These are phyloP conservation scores for Calonectria henricotiae DNA, from an alignment of 2,329 filamentous ascomycete genomes.

Conservation along the genomic window DNA sequence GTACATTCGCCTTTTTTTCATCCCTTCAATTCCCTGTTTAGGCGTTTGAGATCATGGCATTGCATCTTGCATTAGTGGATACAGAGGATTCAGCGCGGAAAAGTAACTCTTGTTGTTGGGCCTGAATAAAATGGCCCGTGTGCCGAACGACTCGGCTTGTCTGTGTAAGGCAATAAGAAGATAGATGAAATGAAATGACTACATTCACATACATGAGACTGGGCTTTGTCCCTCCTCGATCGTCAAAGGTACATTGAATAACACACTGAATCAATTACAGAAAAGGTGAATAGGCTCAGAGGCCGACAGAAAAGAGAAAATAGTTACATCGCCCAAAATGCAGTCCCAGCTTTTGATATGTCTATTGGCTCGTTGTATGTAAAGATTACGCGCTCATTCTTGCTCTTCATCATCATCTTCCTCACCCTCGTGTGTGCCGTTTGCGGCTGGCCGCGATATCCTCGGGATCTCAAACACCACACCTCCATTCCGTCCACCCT, in stretches of 20 bases:
- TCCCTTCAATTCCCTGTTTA: background rate
- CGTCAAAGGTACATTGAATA: constrained; percentile 2
- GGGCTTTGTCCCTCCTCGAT: background rate
- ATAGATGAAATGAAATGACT: constrained; percentile 26
- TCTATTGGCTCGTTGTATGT: constrained; percentile 51
- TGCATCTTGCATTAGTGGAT: constrained; percentile 23
- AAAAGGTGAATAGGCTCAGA: background rate
- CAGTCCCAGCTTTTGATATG: constrained; percentile 34
- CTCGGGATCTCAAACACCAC: constrained; percentile 87
- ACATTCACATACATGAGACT: background rate
- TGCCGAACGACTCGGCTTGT: constrained; percentile 5
- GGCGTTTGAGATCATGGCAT: constrained; percentile 20
- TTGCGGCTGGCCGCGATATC: constrained; percentile 55
- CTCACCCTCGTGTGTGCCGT: constrained; percentile 55
- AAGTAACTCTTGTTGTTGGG: constrained; percentile 1
- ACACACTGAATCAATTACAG: constrained; percentile 9
- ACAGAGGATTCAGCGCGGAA: constrained; percentile 7
- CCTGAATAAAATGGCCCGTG: background rate
- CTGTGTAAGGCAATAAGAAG: constrained; percentile 21
- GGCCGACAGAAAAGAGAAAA: background rate
- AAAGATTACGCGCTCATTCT: constrained; percentile 48
- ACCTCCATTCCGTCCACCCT: constrained; percentile 82
- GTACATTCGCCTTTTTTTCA: constrained; percentile 12
- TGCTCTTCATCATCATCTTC: constrained; percentile 46
- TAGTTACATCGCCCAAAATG: constrained; percentile 27